Evolutionary conservation across 2,329 filamentous ascomycete genomes (phyloP).

Genomic region (Trichophyton mentagrophytes): DNA sequence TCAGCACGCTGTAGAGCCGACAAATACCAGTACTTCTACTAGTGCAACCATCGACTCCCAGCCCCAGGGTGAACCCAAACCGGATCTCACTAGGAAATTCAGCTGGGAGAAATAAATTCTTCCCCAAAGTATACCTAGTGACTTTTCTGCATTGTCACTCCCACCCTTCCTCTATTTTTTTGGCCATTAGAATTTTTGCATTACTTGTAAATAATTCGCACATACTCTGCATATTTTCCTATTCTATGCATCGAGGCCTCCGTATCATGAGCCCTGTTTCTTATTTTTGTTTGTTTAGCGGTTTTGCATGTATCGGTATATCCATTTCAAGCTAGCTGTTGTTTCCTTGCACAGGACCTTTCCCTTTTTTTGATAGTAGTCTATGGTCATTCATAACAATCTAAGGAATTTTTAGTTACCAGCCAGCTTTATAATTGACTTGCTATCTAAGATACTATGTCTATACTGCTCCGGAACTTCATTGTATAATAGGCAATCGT

Average conservation of each 20-base stretch:
- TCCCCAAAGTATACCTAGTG: background rate
- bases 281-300: background rate
- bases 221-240: background rate
- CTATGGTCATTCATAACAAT: too few species aligned
- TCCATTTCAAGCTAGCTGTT: background rate
- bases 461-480: too few species aligned
- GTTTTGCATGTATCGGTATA: background rate
- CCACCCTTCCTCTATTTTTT: background rate
- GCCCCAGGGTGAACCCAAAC: background rate
- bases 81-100: slow-evolving; percentile 7
- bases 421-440: too few species aligned
- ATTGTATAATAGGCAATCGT: too few species aligned
- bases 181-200: background rate
- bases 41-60: background rate
- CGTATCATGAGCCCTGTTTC: background rate
- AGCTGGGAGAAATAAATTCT: slow-evolving; percentile 10
- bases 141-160: background rate
- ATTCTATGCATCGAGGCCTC: background rate
- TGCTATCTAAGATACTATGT: too few species aligned
- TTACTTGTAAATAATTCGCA: background rate
- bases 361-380: background rate
- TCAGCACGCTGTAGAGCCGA: background rate
- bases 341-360: background rate
- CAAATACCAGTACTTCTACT: background rate
- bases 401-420: too few species aligned